These are phyloP conservation scores for Ceriops decandra DNA, from an alignment of 345 rosid genomes.

Conservation along the genomic window DNA sequence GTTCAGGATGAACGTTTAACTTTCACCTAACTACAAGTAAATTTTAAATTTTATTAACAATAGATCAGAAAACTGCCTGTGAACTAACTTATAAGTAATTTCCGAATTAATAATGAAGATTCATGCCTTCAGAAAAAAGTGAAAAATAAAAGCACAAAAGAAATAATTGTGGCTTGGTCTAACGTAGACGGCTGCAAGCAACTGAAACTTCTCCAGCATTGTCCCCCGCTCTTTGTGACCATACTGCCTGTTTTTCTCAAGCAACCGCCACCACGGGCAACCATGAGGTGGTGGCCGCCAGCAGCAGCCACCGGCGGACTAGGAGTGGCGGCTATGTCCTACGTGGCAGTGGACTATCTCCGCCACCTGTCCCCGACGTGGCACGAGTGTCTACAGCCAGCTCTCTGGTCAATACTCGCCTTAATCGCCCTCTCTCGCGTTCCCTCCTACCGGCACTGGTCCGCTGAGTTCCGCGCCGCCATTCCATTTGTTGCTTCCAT, in stretches of 20 bases:
- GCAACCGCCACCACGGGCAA: neutral
- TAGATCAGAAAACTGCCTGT: too few relatives aligned
- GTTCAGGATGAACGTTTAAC: too few relatives aligned
- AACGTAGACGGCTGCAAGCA: neutral
- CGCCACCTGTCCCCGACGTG: slow-evolving; percentile 70
- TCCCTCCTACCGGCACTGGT: slow-evolving; percentile 84
- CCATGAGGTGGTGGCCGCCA: slow-evolving; percentile 10
- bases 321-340: slow-evolving; percentile 74
- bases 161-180: too few relatives aligned
- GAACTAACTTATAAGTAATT: too few relatives aligned
- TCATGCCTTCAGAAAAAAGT: too few relatives aligned
- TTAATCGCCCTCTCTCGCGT: slow-evolving; percentile 61
- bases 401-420: slow-evolving; percentile 69
- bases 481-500: slow-evolving; percentile 72
- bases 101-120: too few relatives aligned
- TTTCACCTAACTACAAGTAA: too few relatives aligned
- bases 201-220: neutral
- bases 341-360: slow-evolving; percentile 77
- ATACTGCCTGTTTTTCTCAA: neutral
- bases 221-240: neutral
- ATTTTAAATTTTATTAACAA: too few relatives aligned
- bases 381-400: slow-evolving; percentile 82
- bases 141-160: too few relatives aligned
- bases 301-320: slow-evolving; percentile 45
- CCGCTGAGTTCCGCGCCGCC: slow-evolving; percentile 65